These are phyloP conservation scores for Malus orientalis DNA, from an alignment of 306 rosid genomes.

Conservation along the genomic window DNA sequence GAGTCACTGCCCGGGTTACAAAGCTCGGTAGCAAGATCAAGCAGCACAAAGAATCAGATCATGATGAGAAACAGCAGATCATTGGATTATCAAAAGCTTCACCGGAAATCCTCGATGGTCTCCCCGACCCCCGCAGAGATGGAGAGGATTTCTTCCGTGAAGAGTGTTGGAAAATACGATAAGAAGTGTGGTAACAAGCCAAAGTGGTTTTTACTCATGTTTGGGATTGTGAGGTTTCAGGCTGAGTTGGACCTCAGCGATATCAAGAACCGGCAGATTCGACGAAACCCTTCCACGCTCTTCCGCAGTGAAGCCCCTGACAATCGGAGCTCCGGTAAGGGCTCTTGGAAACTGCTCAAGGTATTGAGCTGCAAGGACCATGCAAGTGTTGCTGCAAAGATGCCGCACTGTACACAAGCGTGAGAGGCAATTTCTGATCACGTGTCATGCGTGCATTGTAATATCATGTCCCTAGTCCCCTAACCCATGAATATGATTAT, in stretches of 20 bases:
- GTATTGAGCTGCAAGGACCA: slow-evolving; percentile 76
- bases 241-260: slow-evolving; percentile 73
- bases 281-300: slow-evolving; percentile 36
- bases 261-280: slow-evolving; percentile 60
- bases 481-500: not conserved
- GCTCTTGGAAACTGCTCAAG: slow-evolving; percentile 63
- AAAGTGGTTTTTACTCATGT: slow-evolving; percentile 59
- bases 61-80: slow-evolving; percentile 52
- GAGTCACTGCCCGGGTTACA: slow-evolving; percentile 38
- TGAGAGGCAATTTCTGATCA: slow-evolving; percentile 5
- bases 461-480: not conserved
- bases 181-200: slow-evolving; percentile 20
- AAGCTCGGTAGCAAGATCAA: slow-evolving; percentile 38
- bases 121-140: slow-evolving; percentile 26
- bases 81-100: slow-evolving; percentile 36
- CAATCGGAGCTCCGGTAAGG: slow-evolving; percentile 46
- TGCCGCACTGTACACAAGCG: slow-evolving; percentile 42
- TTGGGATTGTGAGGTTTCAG: slow-evolving; percentile 62
- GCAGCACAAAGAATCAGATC: slow-evolving; percentile 30
- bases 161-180: slow-evolving; percentile 8
- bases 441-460: slow-evolving; percentile 12
- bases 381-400: slow-evolving; percentile 56
- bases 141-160: slow-evolving; percentile 30
- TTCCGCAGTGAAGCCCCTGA: slow-evolving; percentile 14
- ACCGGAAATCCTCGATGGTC: slow-evolving; percentile 16